Evolutionary conservation across 345 rosid species (phyloP), one percentile per base, ranked within the genome.

Genomic region (Aethionema arabicum): DNA sequence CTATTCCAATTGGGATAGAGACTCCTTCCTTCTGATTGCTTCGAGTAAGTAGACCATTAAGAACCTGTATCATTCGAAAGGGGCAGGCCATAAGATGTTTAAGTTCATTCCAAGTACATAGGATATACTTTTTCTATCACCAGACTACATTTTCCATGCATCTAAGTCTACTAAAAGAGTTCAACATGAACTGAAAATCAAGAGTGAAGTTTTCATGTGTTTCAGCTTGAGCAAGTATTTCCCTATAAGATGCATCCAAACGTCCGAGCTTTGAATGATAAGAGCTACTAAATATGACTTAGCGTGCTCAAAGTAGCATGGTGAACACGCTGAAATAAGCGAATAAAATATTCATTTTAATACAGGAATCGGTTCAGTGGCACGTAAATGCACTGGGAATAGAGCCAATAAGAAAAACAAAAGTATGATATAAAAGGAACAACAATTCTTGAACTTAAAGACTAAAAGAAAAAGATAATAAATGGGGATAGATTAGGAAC

Each of bases 1-100:
- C 89, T 59, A 93, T 90, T 69, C 99, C 99, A 77, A 93, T 82
- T n/a, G 97, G 99, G 72, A 93, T 87, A 53, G 97, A 87, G 72
- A 93, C 87, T 64, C 99, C 97, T 80, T 93, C 99, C 74, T 90
- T 90, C 72, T 80, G 96, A 76, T 90, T 93, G 63, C 81, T 87
- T 76, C 99, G 83, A 59, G 72, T 56, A 61, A 90, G 99, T 47
- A 90, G 74, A 29, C 99, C 99, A 82, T 93, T 90, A 56, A 93
- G 80, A 77, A 90, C 99, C 97, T 93, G 79, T 37, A 76, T 59
- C 30, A 68, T 51, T 55, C 56, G 50, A 41, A 68, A 39, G 36
- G 49, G 37, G 68, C 40, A 75, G 21, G 52, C 32, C 35, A 29
- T 27, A 64, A 41, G 48, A 59, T 44, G 48, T n/a, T 21, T 21